phyloP scores from a whole-genome alignment of 345 rosid species.

The Linum usitatissimum region DNA sequence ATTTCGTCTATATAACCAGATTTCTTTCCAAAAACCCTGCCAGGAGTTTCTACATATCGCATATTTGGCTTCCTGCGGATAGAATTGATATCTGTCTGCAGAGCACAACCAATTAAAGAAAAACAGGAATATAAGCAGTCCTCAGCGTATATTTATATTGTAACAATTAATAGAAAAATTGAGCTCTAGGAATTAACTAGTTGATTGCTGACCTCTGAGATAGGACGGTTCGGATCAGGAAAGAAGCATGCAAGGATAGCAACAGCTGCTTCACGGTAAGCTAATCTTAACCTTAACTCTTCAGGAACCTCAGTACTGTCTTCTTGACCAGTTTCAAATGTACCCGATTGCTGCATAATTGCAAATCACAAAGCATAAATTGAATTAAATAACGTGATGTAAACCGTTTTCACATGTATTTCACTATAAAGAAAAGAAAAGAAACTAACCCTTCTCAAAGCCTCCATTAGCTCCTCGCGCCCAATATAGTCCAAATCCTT shows the following conservation, averaged over 20 bases:
- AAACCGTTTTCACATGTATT: not conserved
- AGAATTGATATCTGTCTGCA: constrained; percentile 81
- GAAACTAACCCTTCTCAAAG: constrained; percentile 65
- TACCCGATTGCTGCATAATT: constrained; percentile 77
- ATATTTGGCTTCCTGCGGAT: constrained; percentile 65
- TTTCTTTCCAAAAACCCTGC: constrained; percentile 61
- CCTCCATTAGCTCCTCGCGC: constrained; percentile 81
- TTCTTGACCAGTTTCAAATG: constrained; percentile 93
- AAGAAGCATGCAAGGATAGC: constrained; percentile 83
- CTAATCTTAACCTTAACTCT: constrained; percentile 74
- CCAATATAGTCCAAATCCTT: constrained; percentile 86
- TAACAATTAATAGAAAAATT: constrained; percentile 12
- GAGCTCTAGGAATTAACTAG: not conserved
- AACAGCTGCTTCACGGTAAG: constrained; percentile 92
- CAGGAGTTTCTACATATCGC: constrained; percentile 47
- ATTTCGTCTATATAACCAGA: constrained; percentile 68
- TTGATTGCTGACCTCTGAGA: constrained; percentile 40
- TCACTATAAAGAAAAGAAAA: not conserved
- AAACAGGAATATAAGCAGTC: not conserved
- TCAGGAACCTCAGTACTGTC: constrained; percentile 76
- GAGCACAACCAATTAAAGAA: constrained; percentile 12
- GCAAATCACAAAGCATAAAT: constrained; percentile 12
- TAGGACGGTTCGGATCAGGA: constrained; percentile 67
- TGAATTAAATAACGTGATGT: not conserved
- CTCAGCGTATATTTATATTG: constrained; percentile 3